Evolutionary conservation across 1,139 yeast genomes (phyloP), one percentile per base, ranked within the genome.

Genomic region (Geotrichum siamense): DNA sequence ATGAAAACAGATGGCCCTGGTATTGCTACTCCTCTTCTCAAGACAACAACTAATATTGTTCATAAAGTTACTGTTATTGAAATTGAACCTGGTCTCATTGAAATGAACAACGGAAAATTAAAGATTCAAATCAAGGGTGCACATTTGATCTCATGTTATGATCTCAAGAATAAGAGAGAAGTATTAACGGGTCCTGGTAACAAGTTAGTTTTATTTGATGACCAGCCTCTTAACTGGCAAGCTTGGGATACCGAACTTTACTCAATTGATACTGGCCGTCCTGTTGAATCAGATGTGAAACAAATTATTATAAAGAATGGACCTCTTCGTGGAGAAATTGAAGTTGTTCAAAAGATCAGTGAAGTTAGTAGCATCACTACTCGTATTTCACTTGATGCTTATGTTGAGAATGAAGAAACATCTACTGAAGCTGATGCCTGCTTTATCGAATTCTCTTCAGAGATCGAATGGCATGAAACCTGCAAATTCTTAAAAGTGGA

Each of bases 181-280:
- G 72, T 82, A 20, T 70, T 89, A 48, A 84, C 82, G 50, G 67
- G 74, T 2, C 63, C 64, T 21, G 95, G 87, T 28, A 84, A 85
- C 57, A 94, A 83, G 61, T 79, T 77, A 53, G 75, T 85, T 1
- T 60, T 91, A 46, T 83, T 83, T 57, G 91, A 87, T 52, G 97
- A 91, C 61, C 84, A 86, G 52, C 97, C 97, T 10, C 68, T 86
- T 57, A 79, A 74, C 48, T 89, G 80, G 78, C 96, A 89, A 40
- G 97, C 97, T 1, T 91, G 98, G 97, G 97, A 91, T 60, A 89
- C 97, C 0, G 98, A 91, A 60, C 71, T 87, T 49, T 91, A 76
- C 60, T 82, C 94, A 0, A 72, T 83, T 51, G 82, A 80, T 53
- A 83, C 81, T 52, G 77, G 74, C 58, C 68, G 70, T 46, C 77